Percentiles rank a stretch among this genome's conserved stretches.
These are phyloP conservation scores for Parasarocladium wereldwijsianum DNA, from an alignment of 2,329 filamentous ascomycete species.

Conservation along the genomic window DNA sequence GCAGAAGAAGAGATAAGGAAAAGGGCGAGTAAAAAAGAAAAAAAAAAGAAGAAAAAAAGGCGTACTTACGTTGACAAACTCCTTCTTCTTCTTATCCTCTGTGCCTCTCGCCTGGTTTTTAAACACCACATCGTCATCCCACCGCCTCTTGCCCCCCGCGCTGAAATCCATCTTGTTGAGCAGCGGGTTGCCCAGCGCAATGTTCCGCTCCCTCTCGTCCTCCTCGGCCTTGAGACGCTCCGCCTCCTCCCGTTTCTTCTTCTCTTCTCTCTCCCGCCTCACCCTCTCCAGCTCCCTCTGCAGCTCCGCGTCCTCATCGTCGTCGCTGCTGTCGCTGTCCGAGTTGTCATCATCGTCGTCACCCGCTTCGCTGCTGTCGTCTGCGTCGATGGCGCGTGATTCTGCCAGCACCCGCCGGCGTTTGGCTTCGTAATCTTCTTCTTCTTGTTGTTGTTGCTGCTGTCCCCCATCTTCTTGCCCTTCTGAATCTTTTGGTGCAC, in stretches of 20 bases:
- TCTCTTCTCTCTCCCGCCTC: slow-evolving; percentile 51
- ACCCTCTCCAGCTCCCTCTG: slow-evolving; percentile 92
- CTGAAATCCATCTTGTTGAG: slow-evolving; percentile 82
- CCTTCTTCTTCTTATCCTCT: slow-evolving; percentile 79
- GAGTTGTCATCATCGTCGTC: slow-evolving; percentile 29
- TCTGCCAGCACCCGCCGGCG: slow-evolving; percentile 77
- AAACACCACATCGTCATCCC: slow-evolving; percentile 98
- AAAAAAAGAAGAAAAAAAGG: slow-evolving; percentile 4
- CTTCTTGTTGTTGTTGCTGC: slow-evolving; percentile 23
- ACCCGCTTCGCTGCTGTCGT: slow-evolving; percentile 48
- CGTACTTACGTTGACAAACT: slow-evolving; percentile 79
- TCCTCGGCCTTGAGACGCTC: slow-evolving; percentile 70
- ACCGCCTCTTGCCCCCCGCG: slow-evolving; percentile 59
- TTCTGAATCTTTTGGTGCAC: too few relatives aligned
- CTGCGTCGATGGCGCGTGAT: slow-evolving; percentile 73
- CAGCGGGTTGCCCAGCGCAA: slow-evolving; percentile 82
- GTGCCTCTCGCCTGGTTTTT: slow-evolving; percentile 96
- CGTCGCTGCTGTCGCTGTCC: slow-evolving; percentile 35
- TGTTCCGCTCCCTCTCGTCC: slow-evolving; percentile 72
- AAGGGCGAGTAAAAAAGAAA: slow-evolving; percentile 1
- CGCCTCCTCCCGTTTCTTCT: slow-evolving; percentile 43
- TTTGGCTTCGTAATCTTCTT: slow-evolving; percentile 67
- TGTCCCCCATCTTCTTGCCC: slow-evolving; percentile 5
- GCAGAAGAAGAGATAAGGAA: neutral
- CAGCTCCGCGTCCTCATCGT: slow-evolving; percentile 55